These are phyloP conservation scores for Neurospora sp. DNA, from an alignment of 495 filamentous ascomycete genomes.

Conservation along the genomic window DNA sequence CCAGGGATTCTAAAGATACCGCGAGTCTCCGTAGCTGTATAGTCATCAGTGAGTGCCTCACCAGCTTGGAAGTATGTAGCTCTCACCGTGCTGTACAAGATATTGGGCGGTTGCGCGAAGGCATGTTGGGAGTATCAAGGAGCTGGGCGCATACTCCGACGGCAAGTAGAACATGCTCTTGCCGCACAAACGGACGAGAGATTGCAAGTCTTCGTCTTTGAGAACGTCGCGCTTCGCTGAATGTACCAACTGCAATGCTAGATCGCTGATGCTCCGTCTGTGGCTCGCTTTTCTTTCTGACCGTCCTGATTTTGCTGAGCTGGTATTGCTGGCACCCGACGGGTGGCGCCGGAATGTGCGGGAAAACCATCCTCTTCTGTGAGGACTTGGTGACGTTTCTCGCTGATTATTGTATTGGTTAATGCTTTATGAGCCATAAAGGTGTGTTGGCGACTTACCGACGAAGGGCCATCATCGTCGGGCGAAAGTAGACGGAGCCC, in stretches of 20 bases:
- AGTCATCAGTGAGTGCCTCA: conserved; percentile 10
- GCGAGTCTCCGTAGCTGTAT: conserved; percentile 33
- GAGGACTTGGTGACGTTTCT: background rate
- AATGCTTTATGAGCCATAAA: conserved; percentile 1
- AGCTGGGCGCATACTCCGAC: conserved; percentile 50
- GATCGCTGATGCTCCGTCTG: conserved; percentile 41
- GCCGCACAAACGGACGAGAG: conserved; percentile 62
- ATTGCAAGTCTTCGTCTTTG: conserved; percentile 51
- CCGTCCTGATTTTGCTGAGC: conserved; percentile 16
- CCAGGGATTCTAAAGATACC: conserved; percentile 60
- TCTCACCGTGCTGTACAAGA: conserved; percentile 55
- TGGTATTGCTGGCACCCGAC: conserved; percentile 16
- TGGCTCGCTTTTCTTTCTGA: conserved; percentile 24
- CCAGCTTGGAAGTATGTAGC: background rate
- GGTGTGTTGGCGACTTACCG: conserved; percentile 6
- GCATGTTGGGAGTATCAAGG: conserved; percentile 60
- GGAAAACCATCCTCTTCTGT: conserved; percentile 23
- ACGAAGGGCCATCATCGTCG: conserved; percentile 12
- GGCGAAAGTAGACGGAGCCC: conserved; percentile 27
- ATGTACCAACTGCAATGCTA: conserved; percentile 38
- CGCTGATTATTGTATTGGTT: background rate
- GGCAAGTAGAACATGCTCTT: conserved; percentile 60
- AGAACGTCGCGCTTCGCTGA: conserved; percentile 42
- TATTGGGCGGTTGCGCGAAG: conserved; percentile 61
- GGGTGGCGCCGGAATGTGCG: conserved; percentile 21